phyloP scores from a whole-genome alignment of 1,284 basidiomycete species.

The Dichomitus squalens region DNA sequence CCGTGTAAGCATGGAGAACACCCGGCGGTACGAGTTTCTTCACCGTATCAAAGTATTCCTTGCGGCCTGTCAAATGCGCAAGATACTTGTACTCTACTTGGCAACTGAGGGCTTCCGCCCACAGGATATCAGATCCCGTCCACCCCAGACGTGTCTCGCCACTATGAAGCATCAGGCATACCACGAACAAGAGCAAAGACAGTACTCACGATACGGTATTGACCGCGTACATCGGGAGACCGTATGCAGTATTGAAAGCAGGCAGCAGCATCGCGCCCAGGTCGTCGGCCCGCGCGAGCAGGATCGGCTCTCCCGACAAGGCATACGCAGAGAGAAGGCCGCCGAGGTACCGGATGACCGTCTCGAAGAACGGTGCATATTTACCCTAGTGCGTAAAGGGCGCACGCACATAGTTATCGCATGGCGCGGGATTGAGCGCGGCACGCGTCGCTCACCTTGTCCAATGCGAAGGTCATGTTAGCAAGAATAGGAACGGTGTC shows the following conservation, averaged over 20 bases:
- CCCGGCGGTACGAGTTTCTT: too few relatives aligned
- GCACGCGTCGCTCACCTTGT: constrained; percentile 36
- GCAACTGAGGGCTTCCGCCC: constrained; percentile 54
- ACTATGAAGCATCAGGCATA: not conserved
- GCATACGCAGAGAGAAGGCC: constrained; percentile 74
- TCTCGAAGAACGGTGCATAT: constrained; percentile 70
- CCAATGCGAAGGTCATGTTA: constrained; percentile 55
- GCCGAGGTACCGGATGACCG: constrained; percentile 75
- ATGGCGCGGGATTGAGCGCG: too few relatives aligned
- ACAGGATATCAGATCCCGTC: constrained; percentile 24
- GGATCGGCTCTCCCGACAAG: constrained; percentile 55
- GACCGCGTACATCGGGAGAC: constrained; percentile 52
- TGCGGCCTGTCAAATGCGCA: constrained; percentile 59
- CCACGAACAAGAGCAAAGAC: not conserved
- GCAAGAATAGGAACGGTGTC: constrained; percentile 74
- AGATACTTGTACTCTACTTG: constrained; percentile 69
- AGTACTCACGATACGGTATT: constrained; percentile 41
- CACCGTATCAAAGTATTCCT: constrained; percentile 52
- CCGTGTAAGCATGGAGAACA: too few relatives aligned
- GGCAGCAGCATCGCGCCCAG: constrained; percentile 51
- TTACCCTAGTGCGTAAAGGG: constrained; percentile 60
- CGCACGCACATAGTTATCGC: too few relatives aligned
- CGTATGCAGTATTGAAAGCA: constrained; percentile 52
- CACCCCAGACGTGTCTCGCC: constrained; percentile 26
- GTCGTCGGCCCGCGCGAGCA: constrained; percentile 53